Percentiles rank a stretch among this genome's conserved stretches.
These are phyloP conservation scores for Taphrina wiesneri DNA, from an alignment of 1,139 yeast genomes.

Conservation along the genomic window DNA sequence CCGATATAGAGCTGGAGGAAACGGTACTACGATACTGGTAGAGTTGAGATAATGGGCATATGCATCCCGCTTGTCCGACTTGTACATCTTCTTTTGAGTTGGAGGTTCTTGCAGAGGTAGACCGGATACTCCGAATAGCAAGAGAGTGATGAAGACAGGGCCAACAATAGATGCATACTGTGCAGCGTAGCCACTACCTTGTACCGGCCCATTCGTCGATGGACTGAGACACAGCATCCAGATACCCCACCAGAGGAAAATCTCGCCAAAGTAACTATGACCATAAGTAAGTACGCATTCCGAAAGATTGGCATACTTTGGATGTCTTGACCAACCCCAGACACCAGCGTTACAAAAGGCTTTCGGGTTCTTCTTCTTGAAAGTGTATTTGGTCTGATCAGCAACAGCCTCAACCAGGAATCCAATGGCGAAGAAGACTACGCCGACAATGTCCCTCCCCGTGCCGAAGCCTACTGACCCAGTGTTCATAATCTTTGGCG, in stretches of 20 bases:
- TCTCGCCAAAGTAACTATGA: conserved; percentile 22
- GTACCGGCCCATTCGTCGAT: conserved; percentile 26
- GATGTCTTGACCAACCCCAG: conserved; percentile 27
- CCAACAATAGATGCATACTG: conserved; percentile 29
- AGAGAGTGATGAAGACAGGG: conserved; percentile 24
- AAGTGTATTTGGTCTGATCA: conserved; percentile 28
- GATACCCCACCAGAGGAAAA: conserved; percentile 32
- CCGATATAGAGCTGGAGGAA: conserved; percentile 27
- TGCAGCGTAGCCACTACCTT: conserved; percentile 26
- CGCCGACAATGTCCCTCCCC: conserved; percentile 25
- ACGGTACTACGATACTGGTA: conserved; percentile 19
- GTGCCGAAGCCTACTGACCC: conserved; percentile 22
- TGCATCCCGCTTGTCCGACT: conserved; percentile 21
- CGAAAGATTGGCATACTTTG: not conserved
- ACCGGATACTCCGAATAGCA: conserved; percentile 20
- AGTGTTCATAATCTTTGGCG: conserved; percentile 19
- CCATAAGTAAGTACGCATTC: not conserved
- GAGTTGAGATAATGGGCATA: conserved; percentile 9
- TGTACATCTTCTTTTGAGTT: conserved; percentile 32
- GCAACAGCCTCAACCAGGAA: conserved; percentile 23
- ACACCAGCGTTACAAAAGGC: conserved; percentile 27
- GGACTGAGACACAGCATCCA: conserved; percentile 32
- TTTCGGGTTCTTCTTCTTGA: conserved; percentile 31
- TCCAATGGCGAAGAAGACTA: conserved; percentile 26
- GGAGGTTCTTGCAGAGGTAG: conserved; percentile 27